These are phyloP conservation scores for Cladosporium sp. DNA, from an alignment of 2,329 filamentous ascomycete genomes.

Conservation along the genomic window DNA sequence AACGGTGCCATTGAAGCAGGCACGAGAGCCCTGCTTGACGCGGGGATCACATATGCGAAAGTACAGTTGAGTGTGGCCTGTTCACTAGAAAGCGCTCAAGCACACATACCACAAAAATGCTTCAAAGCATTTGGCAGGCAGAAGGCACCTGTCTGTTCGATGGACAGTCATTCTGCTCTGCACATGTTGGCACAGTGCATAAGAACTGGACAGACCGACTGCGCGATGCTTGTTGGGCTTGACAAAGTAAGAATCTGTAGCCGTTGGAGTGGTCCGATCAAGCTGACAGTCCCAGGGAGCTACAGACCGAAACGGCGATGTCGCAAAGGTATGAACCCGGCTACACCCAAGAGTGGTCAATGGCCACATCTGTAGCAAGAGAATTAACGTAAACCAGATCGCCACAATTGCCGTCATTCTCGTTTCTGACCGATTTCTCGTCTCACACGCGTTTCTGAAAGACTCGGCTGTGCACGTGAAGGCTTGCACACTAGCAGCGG, in stretches of 20 bases:
- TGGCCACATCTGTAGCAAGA: not conserved
- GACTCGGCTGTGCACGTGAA: conserved; percentile 29
- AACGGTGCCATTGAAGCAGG: conserved; percentile 27
- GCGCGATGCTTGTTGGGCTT: conserved; percentile 29
- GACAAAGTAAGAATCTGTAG: conserved; percentile 24
- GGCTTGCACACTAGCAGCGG: conserved; percentile 22
- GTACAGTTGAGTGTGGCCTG: conserved; percentile 28
- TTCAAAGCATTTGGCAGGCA: conserved; percentile 30
- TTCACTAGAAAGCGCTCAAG: conserved; percentile 24
- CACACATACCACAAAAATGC: conserved; percentile 23
- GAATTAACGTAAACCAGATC: not conserved
- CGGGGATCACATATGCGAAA: conserved; percentile 32
- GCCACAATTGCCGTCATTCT: conserved; percentile 28
- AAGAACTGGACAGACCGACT: conserved; percentile 26
- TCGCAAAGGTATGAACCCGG: not conserved
- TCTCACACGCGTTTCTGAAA: conserved; percentile 32
- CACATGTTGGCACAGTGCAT: conserved; percentile 27
- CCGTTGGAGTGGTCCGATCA: not conserved
- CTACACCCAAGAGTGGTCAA: not conserved
- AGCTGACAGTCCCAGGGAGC: not conserved
- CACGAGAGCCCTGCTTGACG: conserved; percentile 34
- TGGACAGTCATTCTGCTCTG: conserved; percentile 29
- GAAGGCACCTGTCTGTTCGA: conserved; percentile 27
- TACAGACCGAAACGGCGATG: not conserved
- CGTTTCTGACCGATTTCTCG: conserved; percentile 32